These are phyloP conservation scores for Chaetoceros tenuissimus DNA, from an alignment of 108 stramenopile genomes.

Conservation along the genomic window DNA sequence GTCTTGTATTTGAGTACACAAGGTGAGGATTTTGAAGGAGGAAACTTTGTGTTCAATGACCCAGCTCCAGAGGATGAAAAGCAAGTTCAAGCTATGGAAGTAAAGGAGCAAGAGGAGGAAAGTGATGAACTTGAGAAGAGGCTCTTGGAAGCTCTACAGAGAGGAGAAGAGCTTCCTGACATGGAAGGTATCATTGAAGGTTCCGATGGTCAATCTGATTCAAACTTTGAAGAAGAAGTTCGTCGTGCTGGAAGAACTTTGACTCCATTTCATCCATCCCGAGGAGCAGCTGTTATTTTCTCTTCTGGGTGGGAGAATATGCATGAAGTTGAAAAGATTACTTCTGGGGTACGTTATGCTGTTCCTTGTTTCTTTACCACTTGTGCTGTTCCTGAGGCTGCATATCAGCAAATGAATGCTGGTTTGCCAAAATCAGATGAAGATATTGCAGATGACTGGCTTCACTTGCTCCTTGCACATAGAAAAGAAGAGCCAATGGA, in stretches of 20 bases:
- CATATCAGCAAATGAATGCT: constrained; percentile 22
- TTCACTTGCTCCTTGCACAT: constrained; percentile 29
- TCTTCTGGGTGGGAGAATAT: constrained; percentile 39
- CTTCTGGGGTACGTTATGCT: constrained; percentile 16
- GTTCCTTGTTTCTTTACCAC: constrained; percentile 35
- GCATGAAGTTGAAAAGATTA: constrained; percentile 29
- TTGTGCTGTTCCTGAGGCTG: constrained; percentile 24
- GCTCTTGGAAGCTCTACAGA: constrained; percentile 1
- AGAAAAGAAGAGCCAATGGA: constrained; percentile 16
- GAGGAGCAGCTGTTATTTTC: constrained; percentile 32
- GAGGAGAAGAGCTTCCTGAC: constrained; percentile 4
- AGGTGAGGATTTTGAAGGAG: constrained; percentile 32
- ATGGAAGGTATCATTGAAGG: background rate
- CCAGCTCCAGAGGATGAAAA: constrained; percentile 2
- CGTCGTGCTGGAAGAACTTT: constrained; percentile 20
- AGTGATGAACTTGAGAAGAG: constrained; percentile 4
- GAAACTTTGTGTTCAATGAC: constrained; percentile 34
- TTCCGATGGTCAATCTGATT: background rate
- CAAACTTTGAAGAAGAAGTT: constrained; percentile 13
- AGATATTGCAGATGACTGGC: constrained; percentile 32
- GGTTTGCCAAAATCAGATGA: constrained; percentile 26
- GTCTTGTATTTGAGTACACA: constrained; percentile 29
- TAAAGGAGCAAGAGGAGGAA: constrained; percentile 7
- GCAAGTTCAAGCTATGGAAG: background rate
- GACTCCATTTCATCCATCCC: constrained; percentile 24